A percentile compares a stretch with the other conserved stretches of the same genome.
Evolutionary conservation across 1,284 basidiomycete species (phyloP).

Genomic region (Vanrija sp.): DNA sequence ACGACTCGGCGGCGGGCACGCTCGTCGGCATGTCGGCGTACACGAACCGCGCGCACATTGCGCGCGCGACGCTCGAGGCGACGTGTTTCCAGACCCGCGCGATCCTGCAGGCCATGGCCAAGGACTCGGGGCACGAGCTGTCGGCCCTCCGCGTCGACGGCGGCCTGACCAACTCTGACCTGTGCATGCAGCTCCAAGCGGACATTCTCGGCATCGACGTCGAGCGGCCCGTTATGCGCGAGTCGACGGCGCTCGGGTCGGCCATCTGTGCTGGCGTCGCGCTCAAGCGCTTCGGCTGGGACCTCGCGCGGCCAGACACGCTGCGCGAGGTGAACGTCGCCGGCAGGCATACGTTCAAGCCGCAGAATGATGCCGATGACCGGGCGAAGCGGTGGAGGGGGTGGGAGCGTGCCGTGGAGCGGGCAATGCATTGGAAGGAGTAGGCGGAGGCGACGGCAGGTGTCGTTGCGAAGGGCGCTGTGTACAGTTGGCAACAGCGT

Average conservation of each 20-base stretch:
- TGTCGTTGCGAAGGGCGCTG: not conserved
- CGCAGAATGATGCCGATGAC: slow-evolving; percentile 57
- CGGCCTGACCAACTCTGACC: slow-evolving; percentile 74
- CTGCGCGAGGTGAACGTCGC: slow-evolving; percentile 84
- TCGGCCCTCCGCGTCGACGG: slow-evolving; percentile 88
- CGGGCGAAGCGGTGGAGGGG: slow-evolving; percentile 64
- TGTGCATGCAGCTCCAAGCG: slow-evolving; percentile 87
- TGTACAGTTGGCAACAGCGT: too few relatives aligned
- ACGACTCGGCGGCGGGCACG: slow-evolving; percentile 39
- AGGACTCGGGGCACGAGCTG: slow-evolving; percentile 55
- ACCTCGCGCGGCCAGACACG: slow-evolving; percentile 77
- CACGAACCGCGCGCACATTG: slow-evolving; percentile 89
- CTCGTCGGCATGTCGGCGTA: slow-evolving; percentile 69
- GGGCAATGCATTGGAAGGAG: slow-evolving; percentile 67
- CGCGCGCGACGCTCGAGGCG: slow-evolving; percentile 88
- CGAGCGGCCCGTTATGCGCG: slow-evolving; percentile 89
- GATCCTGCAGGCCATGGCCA: slow-evolving; percentile 82
- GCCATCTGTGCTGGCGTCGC: slow-evolving; percentile 92
- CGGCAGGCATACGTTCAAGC: slow-evolving; percentile 69
- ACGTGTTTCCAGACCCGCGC: slow-evolving; percentile 73
- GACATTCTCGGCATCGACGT: slow-evolving; percentile 93
- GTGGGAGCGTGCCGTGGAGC: slow-evolving; percentile 81
- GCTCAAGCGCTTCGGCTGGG: slow-evolving; percentile 88
- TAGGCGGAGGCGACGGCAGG: too few relatives aligned
- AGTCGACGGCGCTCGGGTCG: slow-evolving; percentile 91